Conservation (phyloP, 805 yeast genomes). For the Barnettozyma californica region DNA sequence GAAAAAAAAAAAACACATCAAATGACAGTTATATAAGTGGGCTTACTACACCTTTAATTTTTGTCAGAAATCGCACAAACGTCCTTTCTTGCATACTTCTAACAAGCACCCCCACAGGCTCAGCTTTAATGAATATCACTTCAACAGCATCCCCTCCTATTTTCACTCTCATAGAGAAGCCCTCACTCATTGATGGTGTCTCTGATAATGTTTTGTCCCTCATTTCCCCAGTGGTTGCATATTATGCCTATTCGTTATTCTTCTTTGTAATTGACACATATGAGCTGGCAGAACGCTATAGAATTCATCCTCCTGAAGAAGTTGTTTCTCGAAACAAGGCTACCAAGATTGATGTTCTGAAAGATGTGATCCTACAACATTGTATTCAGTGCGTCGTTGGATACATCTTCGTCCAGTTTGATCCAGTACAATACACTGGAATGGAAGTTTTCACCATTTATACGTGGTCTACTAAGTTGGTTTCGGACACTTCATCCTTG, state of each 20-base stretch:
- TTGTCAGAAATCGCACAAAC: background rate
- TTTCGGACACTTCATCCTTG: slow-evolving; percentile 11
- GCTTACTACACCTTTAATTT: background rate
- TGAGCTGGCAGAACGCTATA: slow-evolving; percentile 71
- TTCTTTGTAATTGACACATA: slow-evolving; percentile 73
- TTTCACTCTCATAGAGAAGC: slow-evolving; percentile 24
- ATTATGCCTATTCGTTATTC: slow-evolving; percentile 73
- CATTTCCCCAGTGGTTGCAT: slow-evolving; percentile 70
- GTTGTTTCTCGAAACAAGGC: slow-evolving; percentile 73
- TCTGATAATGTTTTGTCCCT: slow-evolving; percentile 73
- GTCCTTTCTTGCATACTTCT: background rate
- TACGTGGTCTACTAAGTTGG: slow-evolving; percentile 29
- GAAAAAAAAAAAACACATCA: background rate
- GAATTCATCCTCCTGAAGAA: slow-evolving; percentile 92
- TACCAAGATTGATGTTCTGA: slow-evolving; percentile 57
- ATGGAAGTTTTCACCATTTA: slow-evolving; percentile 44
- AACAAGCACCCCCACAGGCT: background rate
- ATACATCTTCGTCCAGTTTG: slow-evolving; percentile 45
- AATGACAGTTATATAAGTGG: background rate
- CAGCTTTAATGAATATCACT: background rate
- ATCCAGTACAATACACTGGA: slow-evolving; percentile 49
- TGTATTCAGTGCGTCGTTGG: slow-evolving; percentile 77
- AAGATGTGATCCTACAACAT: slow-evolving; percentile 85
- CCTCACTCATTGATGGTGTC: slow-evolving; percentile 49
- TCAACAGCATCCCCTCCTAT: background rate